Percentiles rank a stretch among this genome's conserved stretches.
phyloP scores from a whole-genome alignment of 805 yeast genomes.

The Candida arabinofermentans region DNA sequence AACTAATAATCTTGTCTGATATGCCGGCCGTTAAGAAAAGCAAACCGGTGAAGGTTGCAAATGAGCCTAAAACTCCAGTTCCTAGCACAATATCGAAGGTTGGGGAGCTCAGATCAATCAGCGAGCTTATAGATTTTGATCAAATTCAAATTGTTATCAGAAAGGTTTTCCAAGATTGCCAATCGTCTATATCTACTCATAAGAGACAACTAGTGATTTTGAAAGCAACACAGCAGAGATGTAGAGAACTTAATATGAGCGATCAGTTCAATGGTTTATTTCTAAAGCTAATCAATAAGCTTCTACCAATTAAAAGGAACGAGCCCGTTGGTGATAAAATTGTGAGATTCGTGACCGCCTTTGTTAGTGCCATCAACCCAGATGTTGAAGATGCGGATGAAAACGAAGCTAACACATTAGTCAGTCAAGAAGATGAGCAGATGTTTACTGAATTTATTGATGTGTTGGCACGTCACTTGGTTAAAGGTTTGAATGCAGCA shows the following conservation, averaged over 20 bases:
- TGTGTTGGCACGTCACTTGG: constrained; percentile 56
- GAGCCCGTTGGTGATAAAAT: constrained; percentile 73
- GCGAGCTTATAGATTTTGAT: constrained; percentile 17
- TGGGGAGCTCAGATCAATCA: constrained; percentile 8
- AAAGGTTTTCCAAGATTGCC: constrained; percentile 78
- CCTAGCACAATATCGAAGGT: too few relatives aligned
- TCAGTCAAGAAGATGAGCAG: constrained; percentile 29
- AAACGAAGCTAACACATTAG: constrained; percentile 28
- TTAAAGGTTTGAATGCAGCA: constrained; percentile 75
- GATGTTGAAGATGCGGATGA: constrained; percentile 33
- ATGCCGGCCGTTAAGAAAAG: too few relatives aligned
- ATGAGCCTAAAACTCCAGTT: too few relatives aligned
- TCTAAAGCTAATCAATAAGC: constrained; percentile 56
- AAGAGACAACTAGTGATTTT: constrained; percentile 65
- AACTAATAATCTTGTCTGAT: too few relatives aligned
- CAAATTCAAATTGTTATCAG: constrained; percentile 49
- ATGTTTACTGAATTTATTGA: constrained; percentile 52
- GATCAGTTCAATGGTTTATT: constrained; percentile 60
- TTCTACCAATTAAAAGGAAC: constrained; percentile 63
- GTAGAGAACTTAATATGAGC: constrained; percentile 48
- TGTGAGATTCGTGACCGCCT: constrained; percentile 62
- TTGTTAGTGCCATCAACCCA: constrained; percentile 46
- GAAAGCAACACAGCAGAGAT: constrained; percentile 52
- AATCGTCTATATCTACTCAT: constrained; percentile 68
- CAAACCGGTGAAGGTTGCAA: too few relatives aligned